Percentiles rank a stretch among this genome's conserved stretches.
Conservation (phyloP, 192 early-diverging fungal species). For the Umbelopsis sp. region DNA sequence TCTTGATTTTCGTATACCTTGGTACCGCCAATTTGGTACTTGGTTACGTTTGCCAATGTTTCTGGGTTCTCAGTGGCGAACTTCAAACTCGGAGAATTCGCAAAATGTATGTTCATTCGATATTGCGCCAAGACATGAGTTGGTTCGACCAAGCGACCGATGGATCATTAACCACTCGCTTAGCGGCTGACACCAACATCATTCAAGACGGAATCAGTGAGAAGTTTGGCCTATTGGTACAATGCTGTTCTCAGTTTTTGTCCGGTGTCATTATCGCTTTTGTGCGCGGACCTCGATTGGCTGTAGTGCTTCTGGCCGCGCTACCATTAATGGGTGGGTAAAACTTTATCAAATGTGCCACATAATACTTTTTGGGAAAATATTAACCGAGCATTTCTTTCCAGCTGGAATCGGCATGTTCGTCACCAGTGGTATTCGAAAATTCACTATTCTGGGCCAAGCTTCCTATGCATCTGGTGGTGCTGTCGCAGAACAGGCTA, state of each 20-base stretch:
- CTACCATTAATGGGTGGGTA: slow-evolving; percentile 49
- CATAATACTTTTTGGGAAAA: background rate
- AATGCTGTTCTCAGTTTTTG: slow-evolving; percentile 65
- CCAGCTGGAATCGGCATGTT: slow-evolving; percentile 6
- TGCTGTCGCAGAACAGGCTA: slow-evolving; percentile 80
- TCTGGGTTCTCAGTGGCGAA: slow-evolving; percentile 53
- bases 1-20: slow-evolving; percentile 55
- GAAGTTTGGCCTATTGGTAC: slow-evolving; percentile 74
- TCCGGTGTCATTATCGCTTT: slow-evolving; percentile 81
- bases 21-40: slow-evolving; percentile 57
- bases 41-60: slow-evolving; percentile 63
- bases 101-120: slow-evolving; percentile 69
- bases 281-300: slow-evolving; percentile 72
- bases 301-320: slow-evolving; percentile 76
- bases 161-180: slow-evolving; percentile 82
- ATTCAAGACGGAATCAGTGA: slow-evolving; percentile 88
- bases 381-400: background rate
- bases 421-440: slow-evolving; percentile 20
- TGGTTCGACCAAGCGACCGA: slow-evolving; percentile 83
- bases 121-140: slow-evolving; percentile 81
- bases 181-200: slow-evolving; percentile 82
- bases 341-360: background rate
- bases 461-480: slow-evolving; percentile 79
- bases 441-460: slow-evolving; percentile 24
- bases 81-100: slow-evolving; percentile 67